Base-by-base conservation (phyloP, 2,329 filamentous ascomycete genomes). In the Ampelomyces quisqualis region DNA sequence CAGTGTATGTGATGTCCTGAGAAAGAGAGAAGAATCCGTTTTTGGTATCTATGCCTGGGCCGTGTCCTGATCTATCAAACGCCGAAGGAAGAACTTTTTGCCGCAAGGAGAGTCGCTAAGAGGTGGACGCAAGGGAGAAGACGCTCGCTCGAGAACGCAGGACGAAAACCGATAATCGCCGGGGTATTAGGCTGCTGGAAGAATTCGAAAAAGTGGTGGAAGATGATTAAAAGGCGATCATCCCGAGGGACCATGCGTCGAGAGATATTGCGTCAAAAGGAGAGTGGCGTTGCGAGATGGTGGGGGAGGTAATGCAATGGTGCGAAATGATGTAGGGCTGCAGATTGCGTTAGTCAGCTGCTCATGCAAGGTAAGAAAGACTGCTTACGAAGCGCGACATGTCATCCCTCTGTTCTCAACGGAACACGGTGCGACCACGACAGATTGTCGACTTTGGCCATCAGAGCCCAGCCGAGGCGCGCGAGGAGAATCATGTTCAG, bases 41-140 rank as follows among this genome's bases (percentile, higher is more conserved):
- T 68, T 67, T 68, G 64, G 57, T 69, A 68, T 69, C 63, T 59
- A 58, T 67, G 65, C 65, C 65, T 65, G 64, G 57, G 65, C 65
- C 62, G 21, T 40, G 51, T 55, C 62, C 63, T 54, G 55, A 53
- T 69, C 65, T 69, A 69, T 59, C 53, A 57, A 69, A 69, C 65
- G 65, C 65, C 65, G 57, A 45, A 41, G 55, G 54, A 60, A 48
- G 42, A 53, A 57, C 58, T 60, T 65, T 62, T 62, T 57, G 50
- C 54, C 53, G 55, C 53, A 65, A 67, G 51, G 56, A 62, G 55
- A 64, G 57, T 65, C 62, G 62, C 64, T 66, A 55, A 55, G 55
- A 49, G 53, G 51, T 46, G 41, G 47, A 56, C 51, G 57, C 50
- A 61, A 49, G 44, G 47, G 53, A 40, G 33, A 45, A 36, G 46